These are phyloP conservation scores for Penicillium samsonianum DNA, from an alignment of 495 filamentous ascomycete species.

Conservation along the genomic window DNA sequence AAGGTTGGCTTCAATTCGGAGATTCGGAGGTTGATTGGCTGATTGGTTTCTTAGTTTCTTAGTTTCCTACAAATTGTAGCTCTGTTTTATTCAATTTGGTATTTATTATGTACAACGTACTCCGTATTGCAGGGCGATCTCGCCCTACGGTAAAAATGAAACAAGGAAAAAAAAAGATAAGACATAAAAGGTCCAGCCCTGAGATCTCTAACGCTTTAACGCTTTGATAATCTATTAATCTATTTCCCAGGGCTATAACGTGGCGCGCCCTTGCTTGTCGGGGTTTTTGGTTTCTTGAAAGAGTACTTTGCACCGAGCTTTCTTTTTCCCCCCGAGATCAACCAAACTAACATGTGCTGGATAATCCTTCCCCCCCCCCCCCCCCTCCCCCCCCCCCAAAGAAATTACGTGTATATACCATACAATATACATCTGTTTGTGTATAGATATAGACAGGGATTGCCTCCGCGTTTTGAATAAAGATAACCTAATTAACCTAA, in stretches of 20 bases:
- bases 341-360: too few species aligned
- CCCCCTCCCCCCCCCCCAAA: too few species aligned
- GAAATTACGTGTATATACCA: too few species aligned
- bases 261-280: constrained; percentile 7
- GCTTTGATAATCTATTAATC: neutral
- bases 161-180: constrained; percentile 3
- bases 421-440: too few species aligned
- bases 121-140: constrained; percentile 10
- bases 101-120: too few species aligned
- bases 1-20: neutral
- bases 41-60: neutral
- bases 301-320: constrained; percentile 11
- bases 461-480: neutral
- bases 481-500: neutral
- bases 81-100: too few species aligned
- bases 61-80: neutral
- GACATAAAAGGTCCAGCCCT: constrained; percentile 5
- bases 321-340: neutral
- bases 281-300: constrained; percentile 7
- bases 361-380: too few species aligned
- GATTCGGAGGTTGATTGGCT: neutral
- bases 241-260: too few species aligned
- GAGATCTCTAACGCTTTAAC: constrained; percentile 7
- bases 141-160: neutral
- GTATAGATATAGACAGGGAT: too few species aligned